Evolutionary conservation across 352 stramenopile species (phyloP).

Genomic region (Hyaloperonospora arabidopsidis): DNA sequence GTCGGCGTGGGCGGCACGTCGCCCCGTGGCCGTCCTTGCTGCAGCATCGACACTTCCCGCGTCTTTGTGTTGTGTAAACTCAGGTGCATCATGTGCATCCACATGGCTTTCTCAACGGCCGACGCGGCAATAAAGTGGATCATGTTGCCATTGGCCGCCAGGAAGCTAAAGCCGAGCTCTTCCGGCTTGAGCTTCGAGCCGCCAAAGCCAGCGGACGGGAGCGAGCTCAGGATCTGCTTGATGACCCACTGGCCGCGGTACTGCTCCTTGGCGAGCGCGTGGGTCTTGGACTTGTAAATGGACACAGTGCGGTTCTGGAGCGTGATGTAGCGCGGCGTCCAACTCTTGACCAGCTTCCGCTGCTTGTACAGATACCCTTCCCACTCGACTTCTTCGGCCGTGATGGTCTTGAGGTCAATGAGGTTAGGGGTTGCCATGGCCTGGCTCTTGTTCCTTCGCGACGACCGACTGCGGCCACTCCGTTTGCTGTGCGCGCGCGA

Average conservation of each 20-base stretch:
- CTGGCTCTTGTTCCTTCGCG: neutral
- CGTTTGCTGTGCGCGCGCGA: no score
- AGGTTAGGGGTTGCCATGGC: constrained; percentile 60
- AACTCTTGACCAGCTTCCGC: constrained; percentile 86
- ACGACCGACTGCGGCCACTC: no score
- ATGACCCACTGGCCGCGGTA: constrained; percentile 75
- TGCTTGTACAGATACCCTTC: constrained; percentile 87
- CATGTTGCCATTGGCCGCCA: constrained; percentile 75
- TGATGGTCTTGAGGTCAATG: constrained; percentile 84
- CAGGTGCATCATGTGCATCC: constrained; percentile 75
- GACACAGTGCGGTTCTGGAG: constrained; percentile 73
- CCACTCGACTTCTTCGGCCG: constrained; percentile 80
- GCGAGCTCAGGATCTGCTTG: constrained; percentile 68
- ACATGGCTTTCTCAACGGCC: constrained; percentile 70
- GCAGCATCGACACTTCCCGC: constrained; percentile 38
- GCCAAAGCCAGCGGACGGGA: constrained; percentile 72
- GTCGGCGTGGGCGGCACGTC: constrained; percentile 19
- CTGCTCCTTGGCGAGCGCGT: constrained; percentile 74
- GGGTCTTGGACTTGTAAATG: constrained; percentile 84
- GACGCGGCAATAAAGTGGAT: constrained; percentile 80
- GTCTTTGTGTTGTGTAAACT: constrained; percentile 43
- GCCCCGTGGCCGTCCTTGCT: constrained; percentile 31
- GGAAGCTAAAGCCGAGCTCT: constrained; percentile 73
- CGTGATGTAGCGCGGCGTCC: constrained; percentile 82
- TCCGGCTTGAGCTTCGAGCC: constrained; percentile 73